Evolutionary conservation across 192 early-diverging fungal species (phyloP), one percentile per base, ranked within the genome.

Genomic region (Coemansia nantahalensis): DNA sequence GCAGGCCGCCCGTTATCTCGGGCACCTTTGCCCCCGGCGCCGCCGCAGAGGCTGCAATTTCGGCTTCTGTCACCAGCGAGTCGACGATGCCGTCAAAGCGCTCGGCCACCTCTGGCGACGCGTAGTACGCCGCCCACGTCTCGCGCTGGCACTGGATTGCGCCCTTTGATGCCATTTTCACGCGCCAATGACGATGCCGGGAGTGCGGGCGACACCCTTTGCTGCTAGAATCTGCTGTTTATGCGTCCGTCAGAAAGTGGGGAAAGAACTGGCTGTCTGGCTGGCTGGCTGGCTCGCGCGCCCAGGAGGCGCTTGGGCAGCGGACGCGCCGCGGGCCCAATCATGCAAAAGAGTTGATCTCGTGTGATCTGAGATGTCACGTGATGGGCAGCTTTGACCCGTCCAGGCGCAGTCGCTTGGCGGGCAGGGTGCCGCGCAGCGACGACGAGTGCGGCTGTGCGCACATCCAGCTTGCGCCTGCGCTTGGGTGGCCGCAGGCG

Each of bases 71-170:
- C 34, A 36, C 37, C 21, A 72, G 47, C 12, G 68, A 42, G 40
- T 72, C 68, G 24, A 72, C 57, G 13, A 72, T 39, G 42, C 49
- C 68, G 33, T 50, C 53, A 39, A 65, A 72, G 16, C 57, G 57
- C 19, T 26, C 47, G 4, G 33, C 48, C 16, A 65, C 51, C 26
- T 58, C 52, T 15, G 46, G 43, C 26, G 68, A 72, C 62, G 68
- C 68, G 68, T 64, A 71, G 56, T 64, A 71, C 38, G 61, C 56
- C 22, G 56, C 61, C 68, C 68, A 71, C 40, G 56, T 56, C 26
- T 64, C 59, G 32, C 68, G 68, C 44, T 71, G 68, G 48, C 68
- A 59, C 56, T 63, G 53, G 45, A 59, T 51, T 39, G 48, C 37
- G 38, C 59, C 50, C 33, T 56, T 57, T 19, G 56, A 32, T n/a